phyloP scores from a whole-genome alignment of 306 rosid species.

The Quercus wislizeni region DNA sequence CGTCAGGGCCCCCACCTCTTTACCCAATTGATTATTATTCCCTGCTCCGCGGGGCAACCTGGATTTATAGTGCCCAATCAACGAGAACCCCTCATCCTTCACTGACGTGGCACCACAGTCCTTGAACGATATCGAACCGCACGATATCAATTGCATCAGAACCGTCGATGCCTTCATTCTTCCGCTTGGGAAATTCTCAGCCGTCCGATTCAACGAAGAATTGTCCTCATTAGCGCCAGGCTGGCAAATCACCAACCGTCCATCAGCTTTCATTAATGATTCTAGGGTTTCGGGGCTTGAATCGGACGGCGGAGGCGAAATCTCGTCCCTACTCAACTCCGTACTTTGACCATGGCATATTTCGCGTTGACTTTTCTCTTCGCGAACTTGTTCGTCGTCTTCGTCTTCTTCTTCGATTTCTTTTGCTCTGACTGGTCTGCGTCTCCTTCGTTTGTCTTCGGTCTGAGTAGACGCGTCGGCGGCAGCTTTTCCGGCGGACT shows the following conservation, averaged over 20 bases:
- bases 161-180: conserved; percentile 78
- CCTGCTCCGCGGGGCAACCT: conserved; percentile 56
- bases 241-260: conserved; percentile 48
- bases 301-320: conserved; percentile 97
- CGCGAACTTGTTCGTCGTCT: background rate
- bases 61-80: conserved; percentile 60
- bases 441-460: conserved; percentile 68
- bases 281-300: conserved; percentile 94
- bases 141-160: conserved; percentile 70
- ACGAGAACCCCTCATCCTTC: conserved; percentile 60
- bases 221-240: conserved; percentile 14
- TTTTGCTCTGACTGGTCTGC: conserved; percentile 43
- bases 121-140: conserved; percentile 86
- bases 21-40: conserved; percentile 27
- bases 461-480: conserved; percentile 96
- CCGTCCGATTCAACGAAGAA: conserved; percentile 32
- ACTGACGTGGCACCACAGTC: conserved; percentile 48
- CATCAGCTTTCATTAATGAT: conserved; percentile 76
- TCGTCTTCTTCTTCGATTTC: conserved; percentile 35
- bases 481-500: conserved; percentile 59
- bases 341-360: conserved; percentile 41
- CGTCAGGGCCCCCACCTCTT: conserved; percentile 39
- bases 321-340: conserved; percentile 84
- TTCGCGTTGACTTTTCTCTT: conserved; percentile 19
- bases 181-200: conserved; percentile 48